A percentile compares a stretch with the other conserved stretches of the same genome.
These are phyloP conservation scores for Wickerhamiella shivajii DNA, from an alignment of 805 yeast genomes.

Conservation along the genomic window DNA sequence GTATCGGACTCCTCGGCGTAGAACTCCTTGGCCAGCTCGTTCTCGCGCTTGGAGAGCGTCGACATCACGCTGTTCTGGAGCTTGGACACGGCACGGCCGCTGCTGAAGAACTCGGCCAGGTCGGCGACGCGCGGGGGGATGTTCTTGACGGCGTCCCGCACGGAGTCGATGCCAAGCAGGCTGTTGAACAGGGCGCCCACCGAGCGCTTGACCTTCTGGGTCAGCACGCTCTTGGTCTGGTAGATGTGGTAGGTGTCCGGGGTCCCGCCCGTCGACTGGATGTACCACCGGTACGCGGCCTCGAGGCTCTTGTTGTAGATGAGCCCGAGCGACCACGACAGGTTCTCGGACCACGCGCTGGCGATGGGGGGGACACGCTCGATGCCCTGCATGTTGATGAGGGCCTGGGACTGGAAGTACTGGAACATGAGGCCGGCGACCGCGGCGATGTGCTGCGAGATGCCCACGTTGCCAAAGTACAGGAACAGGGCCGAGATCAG, in stretches of 20 bases:
- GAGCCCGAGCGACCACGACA: slow-evolving; percentile 92
- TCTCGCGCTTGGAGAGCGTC: slow-evolving; percentile 12
- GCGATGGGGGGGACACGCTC: slow-evolving; percentile 86
- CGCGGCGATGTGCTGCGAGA: slow-evolving; percentile 81
- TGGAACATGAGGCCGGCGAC: slow-evolving; percentile 70
- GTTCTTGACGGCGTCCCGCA: slow-evolving; percentile 32
- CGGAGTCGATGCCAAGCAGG: neutral
- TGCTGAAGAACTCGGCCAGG: slow-evolving; percentile 1
- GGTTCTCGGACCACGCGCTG: slow-evolving; percentile 77
- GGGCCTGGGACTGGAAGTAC: slow-evolving; percentile 79
- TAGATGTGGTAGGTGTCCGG: slow-evolving; percentile 51
- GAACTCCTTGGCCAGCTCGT: slow-evolving; percentile 13
- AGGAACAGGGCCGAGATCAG: slow-evolving; percentile 69
- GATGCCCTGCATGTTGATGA: slow-evolving; percentile 73
- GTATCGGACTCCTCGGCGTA: slow-evolving; percentile 17
- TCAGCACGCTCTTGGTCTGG: slow-evolving; percentile 51
- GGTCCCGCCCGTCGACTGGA: slow-evolving; percentile 83
- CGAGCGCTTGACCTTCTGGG: slow-evolving; percentile 43
- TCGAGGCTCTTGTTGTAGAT: slow-evolving; percentile 74
- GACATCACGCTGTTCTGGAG: neutral
- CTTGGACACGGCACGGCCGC: neutral
- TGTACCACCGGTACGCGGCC: slow-evolving; percentile 77
- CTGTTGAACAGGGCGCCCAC: slow-evolving; percentile 15
- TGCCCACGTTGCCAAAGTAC: slow-evolving; percentile 72
- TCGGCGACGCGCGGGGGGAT: slow-evolving; percentile 11